These are phyloP conservation scores for Trametes villosa DNA, from an alignment of 768 basidiomycete genomes.

Conservation along the genomic window DNA sequence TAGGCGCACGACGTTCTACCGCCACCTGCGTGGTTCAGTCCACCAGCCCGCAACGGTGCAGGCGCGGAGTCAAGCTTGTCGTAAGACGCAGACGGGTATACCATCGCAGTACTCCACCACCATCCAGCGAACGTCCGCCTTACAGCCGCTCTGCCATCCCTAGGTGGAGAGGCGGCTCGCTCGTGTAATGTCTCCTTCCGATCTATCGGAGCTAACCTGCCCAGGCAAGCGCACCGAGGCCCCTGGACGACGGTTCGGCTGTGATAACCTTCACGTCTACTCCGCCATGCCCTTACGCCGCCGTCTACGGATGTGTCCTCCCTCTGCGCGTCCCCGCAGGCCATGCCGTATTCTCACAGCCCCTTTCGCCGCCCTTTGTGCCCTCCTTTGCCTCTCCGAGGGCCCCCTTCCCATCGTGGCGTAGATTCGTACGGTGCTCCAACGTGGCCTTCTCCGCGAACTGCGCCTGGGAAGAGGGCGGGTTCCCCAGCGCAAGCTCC, in stretches of 20 bases:
- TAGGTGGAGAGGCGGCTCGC: constrained; percentile 7
- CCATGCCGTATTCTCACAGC: not conserved
- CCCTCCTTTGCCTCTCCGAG: not conserved
- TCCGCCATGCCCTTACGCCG: constrained; percentile 1
- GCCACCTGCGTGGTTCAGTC: not conserved
- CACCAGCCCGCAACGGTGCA: no score
- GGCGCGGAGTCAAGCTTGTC: not conserved
- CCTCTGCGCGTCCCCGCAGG: not conserved
- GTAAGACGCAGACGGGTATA: not conserved
- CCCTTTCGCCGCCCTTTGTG: not conserved
- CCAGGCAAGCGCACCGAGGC: not conserved
- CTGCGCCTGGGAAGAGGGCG: constrained; percentile 10
- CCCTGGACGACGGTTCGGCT: constrained; percentile 1
- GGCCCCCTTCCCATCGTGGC: constrained; percentile 8
- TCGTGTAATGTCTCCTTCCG: constrained; percentile 6
- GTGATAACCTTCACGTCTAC: constrained; percentile 13
- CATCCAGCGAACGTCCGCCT: constrained; percentile 1
- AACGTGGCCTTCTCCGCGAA: constrained; percentile 2
- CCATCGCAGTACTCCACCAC: not conserved
- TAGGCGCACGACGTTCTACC: not conserved
- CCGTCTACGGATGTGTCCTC: not conserved
- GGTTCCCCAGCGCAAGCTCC: constrained; percentile 16
- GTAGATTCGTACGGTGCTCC: constrained; percentile 11
- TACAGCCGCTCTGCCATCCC: constrained; percentile 15
- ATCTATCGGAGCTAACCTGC: constrained; percentile 13